Conservation (phyloP, 495 filamentous ascomycete genomes). For the Polyplosphaeria fusca region DNA sequence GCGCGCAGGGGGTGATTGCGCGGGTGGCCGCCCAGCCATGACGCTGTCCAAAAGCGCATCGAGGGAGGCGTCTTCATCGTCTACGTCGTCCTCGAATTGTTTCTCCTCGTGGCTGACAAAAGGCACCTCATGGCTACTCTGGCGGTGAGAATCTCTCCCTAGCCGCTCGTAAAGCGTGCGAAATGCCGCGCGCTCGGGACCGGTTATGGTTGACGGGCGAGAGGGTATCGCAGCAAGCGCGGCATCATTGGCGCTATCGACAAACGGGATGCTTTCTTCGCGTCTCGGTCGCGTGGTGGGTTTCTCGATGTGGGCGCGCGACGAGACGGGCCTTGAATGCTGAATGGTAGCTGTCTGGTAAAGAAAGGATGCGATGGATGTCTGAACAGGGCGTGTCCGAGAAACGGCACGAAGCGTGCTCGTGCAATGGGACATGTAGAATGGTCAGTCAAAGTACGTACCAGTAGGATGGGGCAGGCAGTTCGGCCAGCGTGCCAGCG, state of each 20-base stretch:
- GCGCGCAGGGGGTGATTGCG: neutral
- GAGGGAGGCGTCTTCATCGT: neutral
- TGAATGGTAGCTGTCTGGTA: slow-evolving; percentile 58
- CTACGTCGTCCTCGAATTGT: neutral
- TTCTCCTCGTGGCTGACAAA: slow-evolving; percentile 15
- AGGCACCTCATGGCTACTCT: slow-evolving; percentile 5
- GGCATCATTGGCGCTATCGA: neutral
- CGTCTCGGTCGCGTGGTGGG: neutral
- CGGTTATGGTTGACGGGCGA: slow-evolving; percentile 29
- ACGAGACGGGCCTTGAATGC: slow-evolving; percentile 10
- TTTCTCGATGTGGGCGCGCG: slow-evolving; percentile 39
- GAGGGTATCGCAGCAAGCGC: neutral
- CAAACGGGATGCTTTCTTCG: neutral
- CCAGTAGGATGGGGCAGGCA: no score
- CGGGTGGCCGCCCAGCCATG: neutral
- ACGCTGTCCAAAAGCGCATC: slow-evolving; percentile 25
- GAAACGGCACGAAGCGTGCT: no score
- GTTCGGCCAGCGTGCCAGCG: no score
- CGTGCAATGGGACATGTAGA: no score
- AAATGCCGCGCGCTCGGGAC: slow-evolving; percentile 27
- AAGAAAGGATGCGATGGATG: slow-evolving; percentile 60
- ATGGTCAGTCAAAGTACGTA: no score
- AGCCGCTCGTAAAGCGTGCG: slow-evolving; percentile 24
- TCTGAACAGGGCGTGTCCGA: no score
- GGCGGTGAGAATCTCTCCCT: neutral